Percentiles rank a stretch among this genome's conserved stretches.
These are phyloP conservation scores for Basidiobolus heterosporus DNA, from an alignment of 371 early-diverging fungal genomes.

Conservation along the genomic window DNA sequence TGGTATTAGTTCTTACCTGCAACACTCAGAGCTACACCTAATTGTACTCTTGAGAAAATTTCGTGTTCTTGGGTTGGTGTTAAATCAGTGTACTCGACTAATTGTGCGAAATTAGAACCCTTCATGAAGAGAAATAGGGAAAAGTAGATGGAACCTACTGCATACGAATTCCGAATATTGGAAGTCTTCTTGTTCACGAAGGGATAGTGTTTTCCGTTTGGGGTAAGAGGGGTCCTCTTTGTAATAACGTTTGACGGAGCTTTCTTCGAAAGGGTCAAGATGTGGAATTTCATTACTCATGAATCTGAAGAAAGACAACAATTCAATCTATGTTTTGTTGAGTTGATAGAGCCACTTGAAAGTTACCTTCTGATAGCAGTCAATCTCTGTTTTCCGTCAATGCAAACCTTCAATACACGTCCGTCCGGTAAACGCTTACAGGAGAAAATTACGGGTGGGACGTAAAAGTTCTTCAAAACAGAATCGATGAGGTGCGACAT, in stretches of 20 bases:
- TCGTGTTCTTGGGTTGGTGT: conserved; percentile 7
- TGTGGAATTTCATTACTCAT: conserved; percentile 8
- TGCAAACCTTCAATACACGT: conserved; percentile 5
- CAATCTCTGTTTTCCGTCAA: conserved; percentile 7
- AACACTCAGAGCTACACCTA: conserved; percentile 6
- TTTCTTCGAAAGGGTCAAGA: conserved; percentile 3
- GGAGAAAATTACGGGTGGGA: conserved; percentile 8
- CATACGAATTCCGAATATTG: conserved; percentile 7
- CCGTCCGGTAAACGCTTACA: conserved; percentile 6
- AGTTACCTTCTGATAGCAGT: conserved; percentile 7
- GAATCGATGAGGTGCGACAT: conserved; percentile 7
- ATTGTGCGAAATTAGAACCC: neutral
- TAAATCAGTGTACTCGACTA: conserved; percentile 8
- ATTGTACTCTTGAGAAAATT: conserved; percentile 7
- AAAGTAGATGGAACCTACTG: neutral
- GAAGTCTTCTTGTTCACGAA: conserved; percentile 6
- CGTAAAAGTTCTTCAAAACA: conserved; percentile 7
- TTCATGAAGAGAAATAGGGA: neutral
- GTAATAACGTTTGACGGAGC: conserved; percentile 4
- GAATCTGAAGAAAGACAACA: conserved; percentile 1
- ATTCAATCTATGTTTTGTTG: neutral
- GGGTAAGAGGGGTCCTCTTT: neutral
- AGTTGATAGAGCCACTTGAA: neutral
- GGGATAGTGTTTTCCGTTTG: neutral
- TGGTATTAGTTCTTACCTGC: conserved; percentile 2